A percentile compares a stretch with the other conserved stretches of the same genome.
phyloP scores from a whole-genome alignment of 176 grass and related monocot genomes.

The Thalia dealbata region DNA sequence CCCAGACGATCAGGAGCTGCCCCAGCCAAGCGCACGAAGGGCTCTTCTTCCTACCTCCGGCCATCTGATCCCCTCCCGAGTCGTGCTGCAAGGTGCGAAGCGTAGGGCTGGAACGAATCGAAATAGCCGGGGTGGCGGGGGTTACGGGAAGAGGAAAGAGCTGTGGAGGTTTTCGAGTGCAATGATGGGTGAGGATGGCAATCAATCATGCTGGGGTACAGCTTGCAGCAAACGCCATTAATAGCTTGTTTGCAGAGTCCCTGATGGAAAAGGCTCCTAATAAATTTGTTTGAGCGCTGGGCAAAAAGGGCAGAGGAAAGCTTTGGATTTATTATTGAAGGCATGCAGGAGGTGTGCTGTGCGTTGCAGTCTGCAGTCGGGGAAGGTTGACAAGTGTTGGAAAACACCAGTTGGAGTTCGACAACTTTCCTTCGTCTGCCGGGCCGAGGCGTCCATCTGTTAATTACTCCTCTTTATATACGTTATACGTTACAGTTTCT shows the following conservation, averaged over 20 bases:
- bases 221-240: neutral
- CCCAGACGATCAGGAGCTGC: neutral
- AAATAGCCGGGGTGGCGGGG: neutral
- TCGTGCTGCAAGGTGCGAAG: neutral
- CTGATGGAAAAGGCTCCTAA: too few relatives aligned
- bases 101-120: neutral
- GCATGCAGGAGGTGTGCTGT: neutral
- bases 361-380: neutral
- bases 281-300: neutral
- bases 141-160: neutral
- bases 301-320: neutral
- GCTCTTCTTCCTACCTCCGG: neutral
- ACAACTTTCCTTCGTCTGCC: neutral
- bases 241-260: neutral
- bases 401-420: neutral
- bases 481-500: too few relatives aligned
- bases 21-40: neutral
- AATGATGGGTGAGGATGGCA: neutral
- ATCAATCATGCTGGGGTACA: neutral
- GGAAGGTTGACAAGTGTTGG: neutral
- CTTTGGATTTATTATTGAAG: neutral
- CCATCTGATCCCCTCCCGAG: neutral
- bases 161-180: neutral
- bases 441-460: too few relatives aligned
- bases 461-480: too few relatives aligned